Conservation (phyloP, 1,284 basidiomycete genomes). For the Taiwanofungus camphoratus region DNA sequence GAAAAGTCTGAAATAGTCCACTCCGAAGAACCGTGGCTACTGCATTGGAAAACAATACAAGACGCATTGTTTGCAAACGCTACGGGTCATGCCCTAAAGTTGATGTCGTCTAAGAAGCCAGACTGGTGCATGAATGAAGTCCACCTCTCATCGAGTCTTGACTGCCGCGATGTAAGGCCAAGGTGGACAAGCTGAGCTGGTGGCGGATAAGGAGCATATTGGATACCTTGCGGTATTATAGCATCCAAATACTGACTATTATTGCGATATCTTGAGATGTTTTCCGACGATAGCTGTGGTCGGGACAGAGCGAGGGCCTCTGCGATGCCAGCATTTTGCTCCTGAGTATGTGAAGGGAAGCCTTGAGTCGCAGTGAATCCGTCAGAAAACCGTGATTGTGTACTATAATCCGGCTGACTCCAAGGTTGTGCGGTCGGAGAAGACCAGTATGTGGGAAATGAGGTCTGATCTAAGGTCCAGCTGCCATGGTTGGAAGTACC, state of each 20-base stretch:
- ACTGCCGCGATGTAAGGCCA: constrained; percentile 25
- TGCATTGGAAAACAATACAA: too few relatives aligned
- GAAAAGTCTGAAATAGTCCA: background rate
- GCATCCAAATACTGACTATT: constrained; percentile 9
- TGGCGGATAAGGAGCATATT: constrained; percentile 16
- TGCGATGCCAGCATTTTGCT: constrained; percentile 1
- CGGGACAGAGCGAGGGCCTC: too few relatives aligned
- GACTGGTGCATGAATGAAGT: constrained; percentile 29
- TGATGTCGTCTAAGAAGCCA: constrained; percentile 23
- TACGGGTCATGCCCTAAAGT: constrained; percentile 10
- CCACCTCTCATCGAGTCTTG: constrained; percentile 27
- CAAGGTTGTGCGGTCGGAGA: too few relatives aligned
- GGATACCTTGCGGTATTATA: constrained; percentile 7
- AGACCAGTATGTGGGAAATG: background rate
- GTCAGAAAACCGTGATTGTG: too few relatives aligned
- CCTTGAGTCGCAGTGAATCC: too few relatives aligned
- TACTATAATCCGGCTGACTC: too few relatives aligned
- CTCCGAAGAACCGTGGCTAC: background rate
- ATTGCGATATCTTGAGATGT: constrained; percentile 7
- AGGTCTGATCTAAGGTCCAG: background rate
- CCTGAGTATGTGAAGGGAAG: background rate
- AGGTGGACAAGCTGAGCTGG: constrained; percentile 26
- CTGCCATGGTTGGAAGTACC: background rate
- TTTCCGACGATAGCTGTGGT: background rate
- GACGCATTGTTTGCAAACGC: too few relatives aligned